Evolutionary conservation across 1,139 yeast species (phyloP), one percentile per base, ranked within the genome.

Genomic region (Arxiozyma slooffiae): DNA sequence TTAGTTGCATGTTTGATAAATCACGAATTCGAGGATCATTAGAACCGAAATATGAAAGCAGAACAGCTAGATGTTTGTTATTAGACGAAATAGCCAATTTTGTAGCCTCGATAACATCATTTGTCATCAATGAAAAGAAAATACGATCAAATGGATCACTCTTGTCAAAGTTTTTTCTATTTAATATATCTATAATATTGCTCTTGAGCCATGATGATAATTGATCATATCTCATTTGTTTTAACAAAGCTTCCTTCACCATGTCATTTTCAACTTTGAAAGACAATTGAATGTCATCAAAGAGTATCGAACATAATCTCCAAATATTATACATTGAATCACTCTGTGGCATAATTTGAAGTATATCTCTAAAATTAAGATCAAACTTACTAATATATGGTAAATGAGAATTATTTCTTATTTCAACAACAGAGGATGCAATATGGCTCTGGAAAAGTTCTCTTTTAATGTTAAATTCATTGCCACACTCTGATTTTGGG

Each of bases 31-130:
- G 71, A 0, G 73, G 73, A 57, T 82, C 85, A 56, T 83, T 81
- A 0, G 92, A 78, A 42, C 86, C 95, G 14, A 85, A 67, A 47
- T 85, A 68, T 0, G 96, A 76, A n/a, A 90, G 67, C 26, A 87
- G 61, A 0, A 79, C 80, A 0, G 95, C 80, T 38, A 90, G 67
- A 64, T 89, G 96, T 9, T 76, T 68, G 59, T 85, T 84, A 14
- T 75, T 75, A 0, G 83, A 67, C 22, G 74, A 70, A 4, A 81
- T 67, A 0, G 96, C 89, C 1, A 71, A 55, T 39, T 72, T 71
- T 8, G 85, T 74, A 0, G 97, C 97, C 36, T 72, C 71, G 11
- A 75, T 70, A 43, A 87, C 62, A 50, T 82, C 77, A 47, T 85
- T 81, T 4, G 78, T 72, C 44, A 82, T 72, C 14, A 89, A 60